phyloP scores from a whole-genome alignment of 228 moss, liverwort and hornwort species.

The Sphagnum magellanicum region DNA sequence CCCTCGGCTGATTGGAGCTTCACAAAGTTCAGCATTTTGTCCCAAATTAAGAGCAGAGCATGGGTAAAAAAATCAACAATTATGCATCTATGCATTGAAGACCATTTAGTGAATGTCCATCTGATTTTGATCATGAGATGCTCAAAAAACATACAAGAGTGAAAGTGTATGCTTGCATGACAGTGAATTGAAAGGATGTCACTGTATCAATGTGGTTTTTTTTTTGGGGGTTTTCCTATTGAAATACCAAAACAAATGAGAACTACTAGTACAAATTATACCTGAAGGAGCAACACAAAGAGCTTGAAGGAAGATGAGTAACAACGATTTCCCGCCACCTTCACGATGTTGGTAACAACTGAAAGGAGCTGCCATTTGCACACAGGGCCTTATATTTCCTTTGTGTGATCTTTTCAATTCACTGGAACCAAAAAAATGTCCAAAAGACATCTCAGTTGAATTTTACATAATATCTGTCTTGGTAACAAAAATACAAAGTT shows the following conservation, averaged over 20 bases:
- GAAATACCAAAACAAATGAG: neutral
- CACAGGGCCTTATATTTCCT: no score
- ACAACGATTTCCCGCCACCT: conserved; percentile 50
- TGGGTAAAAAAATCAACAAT: no score
- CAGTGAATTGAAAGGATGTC: no score
- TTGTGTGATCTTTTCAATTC: no score
- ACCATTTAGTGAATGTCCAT: no score
- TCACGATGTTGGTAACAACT: conserved; percentile 65
- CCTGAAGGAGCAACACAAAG: conserved; percentile 68
- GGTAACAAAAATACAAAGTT: no score
- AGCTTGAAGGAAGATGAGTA: conserved; percentile 62
- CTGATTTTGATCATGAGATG: no score
- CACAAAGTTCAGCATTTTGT: neutral
- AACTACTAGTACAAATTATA: neutral
- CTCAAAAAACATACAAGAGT: neutral
- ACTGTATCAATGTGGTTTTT: no score
- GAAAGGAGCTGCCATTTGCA: conserved; percentile 66
- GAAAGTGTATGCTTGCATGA: neutral
- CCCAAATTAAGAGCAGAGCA: no score
- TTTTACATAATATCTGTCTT: neutral
- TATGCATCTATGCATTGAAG: no score
- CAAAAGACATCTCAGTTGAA: neutral
- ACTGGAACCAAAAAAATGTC: neutral
- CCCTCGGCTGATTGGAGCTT: conserved; percentile 85
- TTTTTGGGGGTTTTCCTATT: no score